Conservation (phyloP, 176 grass and related monocot genomes). For the Raddia distichophylla region DNA sequence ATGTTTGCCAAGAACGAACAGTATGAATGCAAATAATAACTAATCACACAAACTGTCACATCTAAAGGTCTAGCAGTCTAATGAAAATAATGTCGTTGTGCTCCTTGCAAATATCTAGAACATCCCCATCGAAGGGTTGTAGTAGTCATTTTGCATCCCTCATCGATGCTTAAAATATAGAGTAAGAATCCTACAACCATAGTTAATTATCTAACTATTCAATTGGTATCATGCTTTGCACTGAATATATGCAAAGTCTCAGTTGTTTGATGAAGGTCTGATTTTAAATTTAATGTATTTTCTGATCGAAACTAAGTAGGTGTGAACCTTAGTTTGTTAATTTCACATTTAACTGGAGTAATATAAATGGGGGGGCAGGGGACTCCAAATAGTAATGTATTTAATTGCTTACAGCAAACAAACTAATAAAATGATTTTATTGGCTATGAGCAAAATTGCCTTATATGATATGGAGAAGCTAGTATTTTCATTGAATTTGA, state of each 20-base stretch:
- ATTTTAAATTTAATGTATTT: background rate
- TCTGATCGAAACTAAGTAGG: background rate
- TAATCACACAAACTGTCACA: too few species aligned
- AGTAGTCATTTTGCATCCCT: background rate
- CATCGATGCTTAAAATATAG: constrained; percentile 10
- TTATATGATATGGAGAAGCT: background rate
- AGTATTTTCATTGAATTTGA: constrained; percentile 21
- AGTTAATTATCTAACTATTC: background rate
- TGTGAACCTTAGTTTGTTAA: background rate
- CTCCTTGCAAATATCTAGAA: too few species aligned
- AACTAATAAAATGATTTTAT: background rate
- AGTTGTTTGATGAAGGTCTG: background rate
- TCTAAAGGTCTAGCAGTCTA: too few species aligned
- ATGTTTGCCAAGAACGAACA: too few species aligned
- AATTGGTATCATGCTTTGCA: background rate
- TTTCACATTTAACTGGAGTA: background rate
- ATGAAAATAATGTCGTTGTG: too few species aligned
- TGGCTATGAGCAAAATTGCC: background rate
- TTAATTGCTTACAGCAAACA: background rate
- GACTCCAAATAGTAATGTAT: constrained; percentile 15
- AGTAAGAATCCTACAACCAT: background rate
- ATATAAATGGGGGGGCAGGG: background rate
- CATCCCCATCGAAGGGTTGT: background rate
- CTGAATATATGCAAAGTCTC: constrained; percentile 1
- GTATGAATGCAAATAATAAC: too few species aligned